phyloP scores from a whole-genome alignment of 169 alveolate genomes.

The Plasmodium berghei region DNA sequence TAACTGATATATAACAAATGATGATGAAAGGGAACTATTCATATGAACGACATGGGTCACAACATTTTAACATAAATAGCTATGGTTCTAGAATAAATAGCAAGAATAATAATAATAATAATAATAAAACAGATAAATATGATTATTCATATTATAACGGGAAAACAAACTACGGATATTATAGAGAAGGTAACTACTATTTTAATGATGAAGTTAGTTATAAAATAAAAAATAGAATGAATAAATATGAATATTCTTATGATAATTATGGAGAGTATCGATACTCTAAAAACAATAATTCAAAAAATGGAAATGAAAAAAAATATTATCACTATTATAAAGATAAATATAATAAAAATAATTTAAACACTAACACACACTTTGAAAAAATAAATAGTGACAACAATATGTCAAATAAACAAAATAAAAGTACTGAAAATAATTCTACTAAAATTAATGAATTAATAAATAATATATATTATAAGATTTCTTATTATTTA shows the following conservation, averaged over 20 bases:
- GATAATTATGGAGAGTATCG: not conserved
- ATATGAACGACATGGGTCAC: conserved; percentile 18
- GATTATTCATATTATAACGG: not conserved
- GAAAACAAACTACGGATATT: not conserved
- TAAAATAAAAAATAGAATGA: too few relatives aligned
- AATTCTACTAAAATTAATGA: conserved; percentile 7
- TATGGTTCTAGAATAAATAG: not conserved
- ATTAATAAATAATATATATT: conserved; percentile 45
- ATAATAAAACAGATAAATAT: conserved; percentile 7
- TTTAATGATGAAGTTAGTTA: too few relatives aligned
- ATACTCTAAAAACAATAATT: not conserved
- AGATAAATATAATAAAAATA: not conserved
- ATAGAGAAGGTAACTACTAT: not conserved
- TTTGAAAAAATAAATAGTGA: not conserved
- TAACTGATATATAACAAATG: not conserved
- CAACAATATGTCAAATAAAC: not conserved
- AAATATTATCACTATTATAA: not conserved
- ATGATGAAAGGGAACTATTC: conserved; percentile 23
- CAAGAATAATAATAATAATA: conserved; percentile 8
- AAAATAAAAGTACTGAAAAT: not conserved
- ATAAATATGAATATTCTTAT: not conserved
- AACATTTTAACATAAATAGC: conserved; percentile 2
- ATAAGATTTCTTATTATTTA: conserved; percentile 34
- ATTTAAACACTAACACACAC: not conserved
- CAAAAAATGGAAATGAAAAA: not conserved